Percentiles rank a stretch among this genome's conserved stretches.
Evolutionary conservation across 768 basidiomycete species (phyloP).

Genomic region (Pholiota microspora): DNA sequence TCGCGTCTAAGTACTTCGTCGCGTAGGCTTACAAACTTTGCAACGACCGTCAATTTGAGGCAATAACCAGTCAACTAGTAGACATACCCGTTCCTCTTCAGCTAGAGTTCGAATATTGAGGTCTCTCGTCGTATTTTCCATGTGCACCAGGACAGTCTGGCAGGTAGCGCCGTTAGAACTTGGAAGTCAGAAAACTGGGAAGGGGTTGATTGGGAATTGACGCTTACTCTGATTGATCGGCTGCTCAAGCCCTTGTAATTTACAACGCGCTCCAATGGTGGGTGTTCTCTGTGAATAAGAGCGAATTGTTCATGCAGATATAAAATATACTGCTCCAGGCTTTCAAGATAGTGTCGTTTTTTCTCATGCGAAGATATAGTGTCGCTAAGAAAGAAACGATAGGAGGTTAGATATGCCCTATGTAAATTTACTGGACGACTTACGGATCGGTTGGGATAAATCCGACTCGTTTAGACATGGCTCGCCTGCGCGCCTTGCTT

Average conservation of each 20-base stretch:
- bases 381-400: slow-evolving; percentile 38
- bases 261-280: slow-evolving; percentile 47
- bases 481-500: slow-evolving; percentile 57
- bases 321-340: slow-evolving; percentile 66
- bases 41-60: not conserved
- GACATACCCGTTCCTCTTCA: slow-evolving; percentile 55
- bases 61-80: not conserved
- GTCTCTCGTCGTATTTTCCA: slow-evolving; percentile 54
- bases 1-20: slow-evolving; percentile 12
- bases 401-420: not conserved
- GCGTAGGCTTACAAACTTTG: slow-evolving; percentile 18
- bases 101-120: slow-evolving; percentile 46
- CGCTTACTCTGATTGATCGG: slow-evolving; percentile 58
- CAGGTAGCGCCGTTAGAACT: not conserved
- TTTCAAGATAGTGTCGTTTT: slow-evolving; percentile 71
- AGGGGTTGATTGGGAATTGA: no score
- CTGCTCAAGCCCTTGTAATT: slow-evolving; percentile 56
- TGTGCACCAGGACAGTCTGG: slow-evolving; percentile 69
- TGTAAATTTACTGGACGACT: slow-evolving; percentile 20
- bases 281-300: slow-evolving; percentile 45
- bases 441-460: slow-evolving; percentile 64
- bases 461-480: slow-evolving; percentile 52
- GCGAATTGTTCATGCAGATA: slow-evolving; percentile 63
- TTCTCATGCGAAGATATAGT: slow-evolving; percentile 80
- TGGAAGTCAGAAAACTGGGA: not conserved